These are phyloP conservation scores for Pseudogymnoascus sp. DNA, from an alignment of 2,329 filamentous ascomycete genomes.

Conservation along the genomic window DNA sequence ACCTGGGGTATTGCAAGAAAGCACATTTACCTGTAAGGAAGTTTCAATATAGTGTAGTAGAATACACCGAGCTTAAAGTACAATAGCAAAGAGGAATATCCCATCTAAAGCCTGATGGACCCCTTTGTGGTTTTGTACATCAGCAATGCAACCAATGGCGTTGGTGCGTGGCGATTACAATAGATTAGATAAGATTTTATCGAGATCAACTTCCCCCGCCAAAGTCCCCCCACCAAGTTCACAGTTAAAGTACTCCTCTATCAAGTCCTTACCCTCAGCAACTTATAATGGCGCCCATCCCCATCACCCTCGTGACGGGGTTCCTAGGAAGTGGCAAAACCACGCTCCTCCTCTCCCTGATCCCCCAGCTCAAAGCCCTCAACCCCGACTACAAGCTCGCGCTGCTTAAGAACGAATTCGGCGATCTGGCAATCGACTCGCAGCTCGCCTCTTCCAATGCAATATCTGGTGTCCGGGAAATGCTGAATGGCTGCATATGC, in stretches of 20 bases:
- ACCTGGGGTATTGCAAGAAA: neutral
- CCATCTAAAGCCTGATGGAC: neutral
- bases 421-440: conserved; percentile 87
- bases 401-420: conserved; percentile 96
- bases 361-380: conserved; percentile 75
- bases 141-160: neutral
- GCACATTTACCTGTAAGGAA: neutral
- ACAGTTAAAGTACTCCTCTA: neutral
- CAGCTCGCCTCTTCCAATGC: conserved; percentile 77
- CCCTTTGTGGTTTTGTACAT: neutral
- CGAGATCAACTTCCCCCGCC: neutral
- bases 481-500: conserved; percentile 97
- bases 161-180: neutral
- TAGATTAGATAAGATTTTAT: conserved; percentile 1
- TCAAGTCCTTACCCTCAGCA: neutral
- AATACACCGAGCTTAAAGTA: neutral
- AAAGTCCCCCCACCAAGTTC: neutral
- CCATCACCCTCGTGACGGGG: conserved; percentile 91
- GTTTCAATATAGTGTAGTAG: neutral
- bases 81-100: neutral
- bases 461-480: conserved; percentile 83
- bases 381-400: conserved; percentile 77
- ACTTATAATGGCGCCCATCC: conserved; percentile 58
- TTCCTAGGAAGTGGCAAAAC: conserved; percentile 97
- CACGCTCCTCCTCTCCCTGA: conserved; percentile 86